Conservation (phyloP, 306 rosid species). For the Carpinus fangiana region DNA sequence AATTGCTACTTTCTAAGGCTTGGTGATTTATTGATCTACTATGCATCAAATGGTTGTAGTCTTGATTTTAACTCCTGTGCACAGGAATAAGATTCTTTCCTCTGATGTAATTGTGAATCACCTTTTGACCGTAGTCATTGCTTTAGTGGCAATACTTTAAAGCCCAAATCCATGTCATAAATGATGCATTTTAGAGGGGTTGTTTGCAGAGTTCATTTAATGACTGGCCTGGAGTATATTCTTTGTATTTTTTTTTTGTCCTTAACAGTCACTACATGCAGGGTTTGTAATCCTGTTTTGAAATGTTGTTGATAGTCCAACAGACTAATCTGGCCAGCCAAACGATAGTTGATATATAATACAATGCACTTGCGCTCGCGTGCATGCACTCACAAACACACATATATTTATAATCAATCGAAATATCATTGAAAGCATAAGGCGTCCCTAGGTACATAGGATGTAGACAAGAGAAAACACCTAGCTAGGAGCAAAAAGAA, state of each 20-base stretch:
- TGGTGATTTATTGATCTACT: not conserved
- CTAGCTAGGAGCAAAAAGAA: no score
- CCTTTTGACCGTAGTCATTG: not conserved
- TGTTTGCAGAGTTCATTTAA: conserved; percentile 4
- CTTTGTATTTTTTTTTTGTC: not conserved
- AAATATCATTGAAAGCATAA: no score
- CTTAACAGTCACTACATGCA: not conserved
- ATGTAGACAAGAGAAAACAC: no score
- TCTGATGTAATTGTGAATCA: not conserved
- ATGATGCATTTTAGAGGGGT: not conserved
- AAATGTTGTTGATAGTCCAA: not conserved
- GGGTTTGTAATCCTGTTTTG: conserved; percentile 1
- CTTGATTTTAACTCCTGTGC: not conserved
- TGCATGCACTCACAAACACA: no score
- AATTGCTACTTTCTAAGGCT: not conserved
- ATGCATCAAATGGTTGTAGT: not conserved
- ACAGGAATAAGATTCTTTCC: not conserved
- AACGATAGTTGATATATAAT: not conserved
- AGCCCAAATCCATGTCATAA: not conserved
- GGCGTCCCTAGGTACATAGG: no score
- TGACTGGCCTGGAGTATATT: not conserved
- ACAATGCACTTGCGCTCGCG: not conserved
- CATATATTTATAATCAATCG: no score
- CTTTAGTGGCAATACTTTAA: not conserved
- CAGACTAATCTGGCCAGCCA: not conserved